phyloP scores from a whole-genome alignment of 208 protist genomes.

The Sergeia podlipaevii region DNA sequence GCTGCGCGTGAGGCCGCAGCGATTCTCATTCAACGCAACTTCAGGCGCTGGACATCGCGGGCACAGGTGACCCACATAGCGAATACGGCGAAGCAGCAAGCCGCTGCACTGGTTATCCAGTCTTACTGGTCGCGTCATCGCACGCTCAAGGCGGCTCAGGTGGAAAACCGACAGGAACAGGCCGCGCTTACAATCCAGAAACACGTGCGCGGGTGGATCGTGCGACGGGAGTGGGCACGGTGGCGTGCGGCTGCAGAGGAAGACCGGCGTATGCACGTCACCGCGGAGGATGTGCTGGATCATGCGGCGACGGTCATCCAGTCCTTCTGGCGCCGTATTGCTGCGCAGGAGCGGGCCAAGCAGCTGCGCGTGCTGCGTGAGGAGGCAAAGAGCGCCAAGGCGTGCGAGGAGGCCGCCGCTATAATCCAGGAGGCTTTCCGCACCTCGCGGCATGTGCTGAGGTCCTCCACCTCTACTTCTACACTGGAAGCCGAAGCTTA shows the following conservation, averaged over 20 bases:
- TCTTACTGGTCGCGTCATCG: slow-evolving; percentile 48
- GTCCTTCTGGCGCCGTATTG: slow-evolving; percentile 63
- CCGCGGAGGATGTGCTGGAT: slow-evolving; percentile 56
- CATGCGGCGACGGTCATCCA: slow-evolving; percentile 61
- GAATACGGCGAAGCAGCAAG: slow-evolving; percentile 8
- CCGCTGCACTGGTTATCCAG: slow-evolving; percentile 46
- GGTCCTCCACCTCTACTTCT: no score
- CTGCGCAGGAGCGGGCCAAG: slow-evolving; percentile 16
- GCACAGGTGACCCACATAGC: slow-evolving; percentile 13
- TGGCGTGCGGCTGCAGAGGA: slow-evolving; percentile 24
- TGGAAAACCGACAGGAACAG: slow-evolving; percentile 19
- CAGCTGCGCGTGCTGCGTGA: slow-evolving; percentile 14
- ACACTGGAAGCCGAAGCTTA: no score
- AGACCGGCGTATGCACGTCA: slow-evolving; percentile 24
- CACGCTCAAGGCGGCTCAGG: slow-evolving; percentile 17
- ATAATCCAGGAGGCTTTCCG: slow-evolving; percentile 69
- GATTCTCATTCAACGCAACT: slow-evolving; percentile 47
- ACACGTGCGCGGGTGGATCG: slow-evolving; percentile 59
- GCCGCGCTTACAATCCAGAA: slow-evolving; percentile 64
- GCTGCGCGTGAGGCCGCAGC: slow-evolving; percentile 26
- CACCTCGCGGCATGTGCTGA: no score
- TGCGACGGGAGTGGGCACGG: slow-evolving; percentile 46
- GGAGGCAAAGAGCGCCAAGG: slow-evolving; percentile 12
- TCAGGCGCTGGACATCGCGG: slow-evolving; percentile 29
- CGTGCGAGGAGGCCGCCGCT: slow-evolving; percentile 50